Base-by-base conservation (phyloP, 768 basidiomycete genomes). In the Panaeolus papilionaceus region DNA sequence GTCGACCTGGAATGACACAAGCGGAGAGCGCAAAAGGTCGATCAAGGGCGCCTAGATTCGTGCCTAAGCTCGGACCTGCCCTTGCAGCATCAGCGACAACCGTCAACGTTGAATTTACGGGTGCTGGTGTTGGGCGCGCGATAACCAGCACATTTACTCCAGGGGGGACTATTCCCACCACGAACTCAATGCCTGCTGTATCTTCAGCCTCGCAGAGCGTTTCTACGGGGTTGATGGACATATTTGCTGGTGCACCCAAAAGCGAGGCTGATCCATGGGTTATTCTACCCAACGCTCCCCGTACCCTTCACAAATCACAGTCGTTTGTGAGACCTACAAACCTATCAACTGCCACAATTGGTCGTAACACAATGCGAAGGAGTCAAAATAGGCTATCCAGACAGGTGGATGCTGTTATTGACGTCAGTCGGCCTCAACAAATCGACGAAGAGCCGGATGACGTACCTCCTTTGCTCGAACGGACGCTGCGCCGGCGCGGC, bases 101-200 rank as follows among this genome's bases (percentile, higher is more conserved):
- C 1, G 96, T 99, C 72, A 98, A 96, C 67, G 97, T 99, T 66
- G 96, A 98, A 81, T 99, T 98, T 78, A 93, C 90, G 3, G 91
- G 93, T 3, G 79, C 86, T 1, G 92, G 79, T 61, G 78, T 79
- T 54, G 81, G 81, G 37, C 73, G 82, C 65, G 77, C 79, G 0
- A 80, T 82, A 10, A 84, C 81, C 14, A 83, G 78, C 69, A 80
- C 80, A 6, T 72, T 79, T 62, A 64, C 78, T 39, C 68, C 69
- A 58, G 58, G 63, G 3, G 40, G 51, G 67, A 42, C 42, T 14
- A 65, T 63, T 11, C 54, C 69, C 3, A 58, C 61, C 12, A 47
- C 68, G 4, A 68, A 68, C 14, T 61, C 68, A 14, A 69, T 70
- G 26, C 28, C 64, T 7, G 70, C 70, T 26, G 38, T 54, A 12